Conservation (phyloP, 768 basidiomycete species). For the Suillus americanus region DNA sequence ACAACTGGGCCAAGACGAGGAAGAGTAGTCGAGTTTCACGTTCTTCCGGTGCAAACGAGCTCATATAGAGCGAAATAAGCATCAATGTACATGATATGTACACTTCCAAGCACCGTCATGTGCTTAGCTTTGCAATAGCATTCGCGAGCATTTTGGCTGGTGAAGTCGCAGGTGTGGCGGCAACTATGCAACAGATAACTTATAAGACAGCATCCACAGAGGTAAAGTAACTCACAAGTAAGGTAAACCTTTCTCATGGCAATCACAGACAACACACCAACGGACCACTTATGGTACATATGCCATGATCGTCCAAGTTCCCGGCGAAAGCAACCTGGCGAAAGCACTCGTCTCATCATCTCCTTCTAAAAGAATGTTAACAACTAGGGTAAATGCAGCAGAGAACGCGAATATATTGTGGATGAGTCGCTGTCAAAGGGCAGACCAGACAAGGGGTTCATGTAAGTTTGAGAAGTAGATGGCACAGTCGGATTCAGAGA, state of each 20-base stretch:
- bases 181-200: slow-evolving; percentile 37
- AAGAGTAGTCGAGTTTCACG: slow-evolving; percentile 55
- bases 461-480: slow-evolving; percentile 55
- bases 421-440: slow-evolving; percentile 60
- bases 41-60: slow-evolving; percentile 26
- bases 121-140: slow-evolving; percentile 48
- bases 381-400: slow-evolving; percentile 44
- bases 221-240: slow-evolving; percentile 44
- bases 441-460: slow-evolving; percentile 63
- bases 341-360: slow-evolving; percentile 22
- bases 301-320: slow-evolving; percentile 44
- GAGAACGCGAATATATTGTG: slow-evolving; percentile 54
- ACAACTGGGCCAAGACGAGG: slow-evolving; percentile 52
- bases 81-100: slow-evolving; percentile 49
- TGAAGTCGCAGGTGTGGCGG: slow-evolving; percentile 49
- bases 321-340: slow-evolving; percentile 41
- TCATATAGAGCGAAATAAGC: slow-evolving; percentile 45
- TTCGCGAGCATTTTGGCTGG: slow-evolving; percentile 47
- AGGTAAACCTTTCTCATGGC: slow-evolving; percentile 60
- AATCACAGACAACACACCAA: slow-evolving; percentile 54
- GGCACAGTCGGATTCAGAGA: slow-evolving; percentile 59
- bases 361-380: slow-evolving; percentile 33
- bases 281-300: slow-evolving; percentile 47
- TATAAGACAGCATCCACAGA: background rate
- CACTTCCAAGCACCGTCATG: slow-evolving; percentile 41